Evolutionary conservation across 352 stramenopile species (phyloP).

Genomic region (Pythium vanterpoolii): DNA sequence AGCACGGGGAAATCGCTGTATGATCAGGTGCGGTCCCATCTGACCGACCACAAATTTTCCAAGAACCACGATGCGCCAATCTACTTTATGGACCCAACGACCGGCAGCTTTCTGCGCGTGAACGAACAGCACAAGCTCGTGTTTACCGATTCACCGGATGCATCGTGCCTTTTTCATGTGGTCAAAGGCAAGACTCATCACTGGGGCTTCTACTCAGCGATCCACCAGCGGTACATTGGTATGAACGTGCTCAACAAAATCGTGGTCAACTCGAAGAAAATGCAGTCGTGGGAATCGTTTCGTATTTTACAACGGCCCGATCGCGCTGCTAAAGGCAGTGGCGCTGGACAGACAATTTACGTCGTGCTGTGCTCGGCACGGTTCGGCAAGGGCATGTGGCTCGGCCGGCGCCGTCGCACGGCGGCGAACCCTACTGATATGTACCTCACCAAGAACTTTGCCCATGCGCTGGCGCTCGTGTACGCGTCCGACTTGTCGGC

Average conservation of each 20-base stretch:
- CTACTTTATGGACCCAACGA: slow-evolving; percentile 66
- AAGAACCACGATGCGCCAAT: slow-evolving; percentile 41
- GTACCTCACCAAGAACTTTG: slow-evolving; percentile 73
- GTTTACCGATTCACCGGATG: slow-evolving; percentile 53
- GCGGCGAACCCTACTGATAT: slow-evolving; percentile 27
- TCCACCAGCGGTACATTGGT: slow-evolving; percentile 63
- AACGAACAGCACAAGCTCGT: slow-evolving; percentile 66
- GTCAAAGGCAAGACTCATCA: slow-evolving; percentile 72
- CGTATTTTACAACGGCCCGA: slow-evolving; percentile 50
- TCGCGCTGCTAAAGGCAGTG: slow-evolving; percentile 7
- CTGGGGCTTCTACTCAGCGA: slow-evolving; percentile 70
- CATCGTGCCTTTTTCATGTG: slow-evolving; percentile 73
- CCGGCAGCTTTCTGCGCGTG: slow-evolving; percentile 48
- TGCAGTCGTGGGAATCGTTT: slow-evolving; percentile 71
- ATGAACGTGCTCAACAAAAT: slow-evolving; percentile 73
- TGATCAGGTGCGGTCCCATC: slow-evolving; percentile 51
- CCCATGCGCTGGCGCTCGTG: slow-evolving; percentile 52
- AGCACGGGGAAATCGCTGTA: slow-evolving; percentile 56
- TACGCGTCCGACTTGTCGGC: slow-evolving; percentile 70
- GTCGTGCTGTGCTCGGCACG: slow-evolving; percentile 71
- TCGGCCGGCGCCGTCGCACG: slow-evolving; percentile 41
- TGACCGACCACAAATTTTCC: slow-evolving; percentile 56
- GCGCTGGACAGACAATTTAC: slow-evolving; percentile 42
- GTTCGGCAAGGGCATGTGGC: slow-evolving; percentile 83
- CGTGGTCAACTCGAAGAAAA: slow-evolving; percentile 58